phyloP scores from a whole-genome alignment of 176 grass and related monocot genomes.

The Bolboschoenus planiculmis region DNA sequence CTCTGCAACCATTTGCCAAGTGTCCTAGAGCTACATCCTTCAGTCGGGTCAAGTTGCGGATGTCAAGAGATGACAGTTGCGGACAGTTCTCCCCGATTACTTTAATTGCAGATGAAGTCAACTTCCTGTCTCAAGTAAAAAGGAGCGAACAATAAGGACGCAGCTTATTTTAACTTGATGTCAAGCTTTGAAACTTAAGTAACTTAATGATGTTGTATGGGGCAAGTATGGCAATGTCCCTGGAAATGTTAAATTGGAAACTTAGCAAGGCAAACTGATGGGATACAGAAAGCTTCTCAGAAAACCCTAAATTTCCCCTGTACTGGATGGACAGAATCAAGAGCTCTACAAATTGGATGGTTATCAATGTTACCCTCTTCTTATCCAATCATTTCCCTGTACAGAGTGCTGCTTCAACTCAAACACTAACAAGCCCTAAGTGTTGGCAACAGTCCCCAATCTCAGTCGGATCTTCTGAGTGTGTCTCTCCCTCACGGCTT shows the following conservation, averaged over 20 bases:
- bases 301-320: background rate
- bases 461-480: background rate
- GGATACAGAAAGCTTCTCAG: background rate
- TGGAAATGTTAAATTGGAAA: background rate
- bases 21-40: conserved; percentile 9
- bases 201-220: conserved; percentile 1
- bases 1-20: conserved; percentile 9
- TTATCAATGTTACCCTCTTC: background rate
- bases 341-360: background rate
- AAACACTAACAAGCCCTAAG: background rate
- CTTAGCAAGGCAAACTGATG: background rate
- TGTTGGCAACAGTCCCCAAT: background rate
- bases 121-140: conserved; percentile 39
- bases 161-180: conserved; percentile 12
- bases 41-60: conserved; percentile 8
- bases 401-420: background rate
- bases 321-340: background rate
- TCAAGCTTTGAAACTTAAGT: background rate
- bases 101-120: conserved; percentile 74
- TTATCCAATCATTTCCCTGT: background rate
- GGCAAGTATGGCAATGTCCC: background rate
- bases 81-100: conserved; percentile 34
- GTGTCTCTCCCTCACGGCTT: too few relatives aligned
- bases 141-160: conserved; percentile 17
- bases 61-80: conserved; percentile 3